Conservation (phyloP, 2,329 filamentous ascomycete species). For the Diaporthe batatas region DNA sequence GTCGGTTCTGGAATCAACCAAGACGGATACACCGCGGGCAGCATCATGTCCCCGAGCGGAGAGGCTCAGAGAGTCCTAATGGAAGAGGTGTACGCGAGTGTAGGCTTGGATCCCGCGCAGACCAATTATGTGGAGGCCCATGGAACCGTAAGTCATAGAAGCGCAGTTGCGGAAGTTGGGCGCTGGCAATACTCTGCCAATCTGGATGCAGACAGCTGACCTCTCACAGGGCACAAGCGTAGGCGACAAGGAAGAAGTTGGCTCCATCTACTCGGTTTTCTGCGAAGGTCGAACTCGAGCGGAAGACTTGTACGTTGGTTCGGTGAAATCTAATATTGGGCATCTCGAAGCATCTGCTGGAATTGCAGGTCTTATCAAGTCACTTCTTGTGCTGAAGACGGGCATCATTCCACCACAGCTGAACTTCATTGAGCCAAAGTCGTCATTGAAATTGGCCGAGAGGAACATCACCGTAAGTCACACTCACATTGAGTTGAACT, state of each 20-base stretch:
- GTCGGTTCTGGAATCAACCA: conserved; percentile 54
- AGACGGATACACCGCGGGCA: conserved; percentile 54
- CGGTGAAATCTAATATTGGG: conserved; percentile 45
- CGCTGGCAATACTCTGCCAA: too few relatives aligned
- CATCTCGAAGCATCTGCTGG: conserved; percentile 44
- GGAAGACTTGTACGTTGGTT: conserved; percentile 44
- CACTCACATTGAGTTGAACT: not conserved
- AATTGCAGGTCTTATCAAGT: conserved; percentile 44
- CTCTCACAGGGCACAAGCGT: conserved; percentile 30
- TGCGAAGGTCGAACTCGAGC: conserved; percentile 35
- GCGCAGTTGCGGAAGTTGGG: not conserved
- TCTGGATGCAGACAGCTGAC: not conserved
- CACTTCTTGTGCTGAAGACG: conserved; percentile 41
- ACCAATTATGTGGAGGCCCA: conserved; percentile 47
- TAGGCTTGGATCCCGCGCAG: conserved; percentile 43
- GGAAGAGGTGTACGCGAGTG: conserved; percentile 42
- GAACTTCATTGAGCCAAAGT: conserved; percentile 40
- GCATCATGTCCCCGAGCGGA: conserved; percentile 51
- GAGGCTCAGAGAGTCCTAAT: conserved; percentile 45
- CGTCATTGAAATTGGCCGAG: conserved; percentile 36
- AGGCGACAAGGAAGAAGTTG: conserved; percentile 22
- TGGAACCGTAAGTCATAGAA: conserved; percentile 46
- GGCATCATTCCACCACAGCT: conserved; percentile 42
- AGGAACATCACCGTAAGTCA: conserved; percentile 35
- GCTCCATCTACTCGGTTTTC: conserved; percentile 40